Conservation (phyloP, 83 land plant genomes). For the Picea abies region DNA sequence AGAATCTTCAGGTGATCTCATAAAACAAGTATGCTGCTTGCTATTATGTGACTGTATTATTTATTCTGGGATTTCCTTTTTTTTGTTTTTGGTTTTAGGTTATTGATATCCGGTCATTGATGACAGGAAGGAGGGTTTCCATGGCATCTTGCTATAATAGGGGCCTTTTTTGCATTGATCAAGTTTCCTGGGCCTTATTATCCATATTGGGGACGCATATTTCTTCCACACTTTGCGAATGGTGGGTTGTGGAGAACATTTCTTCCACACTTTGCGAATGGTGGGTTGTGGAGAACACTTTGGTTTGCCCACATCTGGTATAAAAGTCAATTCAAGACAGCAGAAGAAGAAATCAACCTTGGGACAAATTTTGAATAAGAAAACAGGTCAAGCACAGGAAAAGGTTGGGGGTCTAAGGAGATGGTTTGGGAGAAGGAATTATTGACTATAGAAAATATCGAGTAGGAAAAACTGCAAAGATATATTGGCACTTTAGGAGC, state of each 20-base stretch:
- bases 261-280: slow-evolving; percentile 87
- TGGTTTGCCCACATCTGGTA: slow-evolving; percentile 48
- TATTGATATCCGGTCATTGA: neutral
- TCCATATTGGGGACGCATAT: too few relatives aligned
- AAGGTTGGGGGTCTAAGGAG: slow-evolving; percentile 1
- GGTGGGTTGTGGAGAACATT: slow-evolving; percentile 76
- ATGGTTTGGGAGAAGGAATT: neutral
- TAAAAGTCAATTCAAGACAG: slow-evolving; percentile 28
- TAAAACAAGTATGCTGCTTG: neutral
- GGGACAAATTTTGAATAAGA: neutral
- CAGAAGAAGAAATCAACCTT: neutral
- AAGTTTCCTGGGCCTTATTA: too few relatives aligned
- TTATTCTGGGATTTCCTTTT: neutral
- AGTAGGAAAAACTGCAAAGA: neutral
- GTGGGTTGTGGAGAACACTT: slow-evolving; percentile 69
- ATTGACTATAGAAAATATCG: neutral
- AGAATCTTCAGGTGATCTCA: slow-evolving; percentile 47
- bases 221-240: slow-evolving; percentile 82
- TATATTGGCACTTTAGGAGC: neutral
- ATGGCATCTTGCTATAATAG: too few relatives aligned
- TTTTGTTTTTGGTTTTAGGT: neutral
- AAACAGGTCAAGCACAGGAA: neutral
- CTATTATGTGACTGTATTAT: neutral
- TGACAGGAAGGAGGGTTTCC: too few relatives aligned
- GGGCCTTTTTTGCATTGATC: too few relatives aligned